Evolutionary conservation across 2,329 filamentous ascomycete genomes (phyloP).

Genomic region (Claviceps sp.): DNA sequence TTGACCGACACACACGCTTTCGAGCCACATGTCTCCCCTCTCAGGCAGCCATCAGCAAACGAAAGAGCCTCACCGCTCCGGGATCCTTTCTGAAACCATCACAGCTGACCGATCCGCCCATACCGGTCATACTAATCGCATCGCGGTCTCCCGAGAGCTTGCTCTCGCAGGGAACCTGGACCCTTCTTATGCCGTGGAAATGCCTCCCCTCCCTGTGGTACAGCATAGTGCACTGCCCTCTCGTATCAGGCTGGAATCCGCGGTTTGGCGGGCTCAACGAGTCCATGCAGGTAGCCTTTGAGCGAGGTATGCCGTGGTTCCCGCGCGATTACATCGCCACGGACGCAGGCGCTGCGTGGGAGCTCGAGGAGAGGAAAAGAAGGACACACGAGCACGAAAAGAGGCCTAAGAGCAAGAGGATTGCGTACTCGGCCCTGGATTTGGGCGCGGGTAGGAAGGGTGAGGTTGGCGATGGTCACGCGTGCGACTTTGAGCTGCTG

Average conservation of each 20-base stretch:
- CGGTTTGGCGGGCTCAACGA: constrained; percentile 74
- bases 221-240: constrained; percentile 65
- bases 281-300: constrained; percentile 66
- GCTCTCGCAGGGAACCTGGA: constrained; percentile 60
- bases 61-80: constrained; percentile 49
- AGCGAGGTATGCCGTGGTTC: constrained; percentile 68
- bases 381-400: constrained; percentile 67
- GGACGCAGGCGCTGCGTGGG: constrained; percentile 65
- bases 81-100: constrained; percentile 45
- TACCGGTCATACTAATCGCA: constrained; percentile 62
- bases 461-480: constrained; percentile 70
- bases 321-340: constrained; percentile 76
- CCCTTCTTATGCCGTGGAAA: constrained; percentile 77
- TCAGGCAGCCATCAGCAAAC: constrained; percentile 69
- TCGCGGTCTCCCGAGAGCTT: constrained; percentile 34
- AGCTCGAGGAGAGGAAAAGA: constrained; percentile 51
- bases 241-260: constrained; percentile 68
- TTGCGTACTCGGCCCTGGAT: constrained; percentile 61
- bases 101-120: constrained; percentile 51
- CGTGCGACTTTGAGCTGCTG: constrained; percentile 71
- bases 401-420: constrained; percentile 68
- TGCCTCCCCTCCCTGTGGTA: constrained; percentile 81
- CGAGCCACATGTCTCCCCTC: constrained; percentile 53
- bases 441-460: constrained; percentile 63
- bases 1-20: constrained; percentile 53